Evolutionary conservation across 2,329 filamentous ascomycete genomes (phyloP).

Genomic region (Pseudogymnoascus sp.): DNA sequence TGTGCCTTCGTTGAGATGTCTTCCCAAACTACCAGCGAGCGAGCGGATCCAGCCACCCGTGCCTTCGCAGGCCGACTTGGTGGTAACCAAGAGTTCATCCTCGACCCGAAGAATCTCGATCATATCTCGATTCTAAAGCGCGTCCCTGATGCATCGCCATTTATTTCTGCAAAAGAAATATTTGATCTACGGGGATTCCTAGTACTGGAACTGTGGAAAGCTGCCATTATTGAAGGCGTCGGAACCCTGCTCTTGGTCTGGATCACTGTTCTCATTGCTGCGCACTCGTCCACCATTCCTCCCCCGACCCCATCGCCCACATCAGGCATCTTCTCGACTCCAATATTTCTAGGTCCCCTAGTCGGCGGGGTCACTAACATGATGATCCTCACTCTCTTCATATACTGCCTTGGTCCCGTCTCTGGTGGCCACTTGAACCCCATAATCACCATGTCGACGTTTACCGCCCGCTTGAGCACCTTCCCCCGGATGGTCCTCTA

Average conservation of each 20-base stretch:
- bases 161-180: conserved; percentile 30
- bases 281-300: conserved; percentile 9
- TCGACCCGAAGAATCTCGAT: conserved; percentile 23
- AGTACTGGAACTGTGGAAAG: conserved; percentile 32
- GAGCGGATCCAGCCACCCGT: background rate
- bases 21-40: too few relatives aligned
- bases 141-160: conserved; percentile 35
- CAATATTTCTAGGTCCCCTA: conserved; percentile 25
- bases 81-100: conserved; percentile 30
- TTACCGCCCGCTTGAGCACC: conserved; percentile 41
- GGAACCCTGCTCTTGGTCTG: conserved; percentile 21
- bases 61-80: conserved; percentile 31
- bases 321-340: conserved; percentile 12
- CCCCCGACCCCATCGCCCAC: conserved; percentile 8
- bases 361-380: conserved; percentile 27
- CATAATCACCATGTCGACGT: conserved; percentile 44
- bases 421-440: conserved; percentile 48
- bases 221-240: conserved; percentile 33
- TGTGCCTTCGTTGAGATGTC: too few relatives aligned
- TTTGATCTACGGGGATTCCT: conserved; percentile 30
- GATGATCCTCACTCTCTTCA: conserved; percentile 38
- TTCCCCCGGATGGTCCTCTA: conserved; percentile 43
- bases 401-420: conserved; percentile 39
- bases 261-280: conserved; percentile 1
- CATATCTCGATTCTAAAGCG: conserved; percentile 20